Percentiles rank a stretch among this genome's conserved stretches.
Evolutionary conservation across 257 asterid species (phyloP).

Genomic region (Lycium barbarum): DNA sequence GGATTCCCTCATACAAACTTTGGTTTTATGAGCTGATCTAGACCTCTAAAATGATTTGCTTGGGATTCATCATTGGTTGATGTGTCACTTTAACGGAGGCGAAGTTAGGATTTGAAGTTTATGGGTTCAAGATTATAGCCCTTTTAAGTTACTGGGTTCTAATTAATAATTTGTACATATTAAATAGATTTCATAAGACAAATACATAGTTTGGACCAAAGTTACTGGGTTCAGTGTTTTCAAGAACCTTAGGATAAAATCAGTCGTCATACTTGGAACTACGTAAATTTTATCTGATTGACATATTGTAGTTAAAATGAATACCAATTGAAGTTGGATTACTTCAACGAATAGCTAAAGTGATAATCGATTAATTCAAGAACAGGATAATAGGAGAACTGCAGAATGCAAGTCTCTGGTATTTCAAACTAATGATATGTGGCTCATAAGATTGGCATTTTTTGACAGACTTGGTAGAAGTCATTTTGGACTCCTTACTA

Average conservation of each 20-base stretch:
- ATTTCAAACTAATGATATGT: background rate
- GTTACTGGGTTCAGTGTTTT: background rate
- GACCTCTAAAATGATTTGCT: background rate
- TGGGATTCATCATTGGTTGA: constrained; percentile 11
- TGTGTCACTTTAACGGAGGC: background rate
- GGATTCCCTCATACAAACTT: background rate
- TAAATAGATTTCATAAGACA: no score
- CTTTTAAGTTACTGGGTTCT: background rate
- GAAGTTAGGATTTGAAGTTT: no score
- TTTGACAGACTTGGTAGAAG: background rate
- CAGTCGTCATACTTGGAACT: background rate
- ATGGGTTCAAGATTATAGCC: background rate
- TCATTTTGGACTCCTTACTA: background rate
- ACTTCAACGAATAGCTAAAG: background rate
- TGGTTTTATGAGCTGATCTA: background rate
- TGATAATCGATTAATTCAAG: background rate
- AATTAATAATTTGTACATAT: no score
- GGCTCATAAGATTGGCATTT: background rate
- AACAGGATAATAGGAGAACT: background rate
- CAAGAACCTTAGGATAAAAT: background rate
- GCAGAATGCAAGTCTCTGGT: background rate
- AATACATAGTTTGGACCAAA: no score
- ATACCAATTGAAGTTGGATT: background rate
- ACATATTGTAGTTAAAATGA: background rate
- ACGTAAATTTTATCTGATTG: background rate